Percentiles rank a stretch among this genome's conserved stretches.
Evolutionary conservation across 2,329 filamentous ascomycete genomes (phyloP).

Genomic region (Colletotrichum sp.): DNA sequence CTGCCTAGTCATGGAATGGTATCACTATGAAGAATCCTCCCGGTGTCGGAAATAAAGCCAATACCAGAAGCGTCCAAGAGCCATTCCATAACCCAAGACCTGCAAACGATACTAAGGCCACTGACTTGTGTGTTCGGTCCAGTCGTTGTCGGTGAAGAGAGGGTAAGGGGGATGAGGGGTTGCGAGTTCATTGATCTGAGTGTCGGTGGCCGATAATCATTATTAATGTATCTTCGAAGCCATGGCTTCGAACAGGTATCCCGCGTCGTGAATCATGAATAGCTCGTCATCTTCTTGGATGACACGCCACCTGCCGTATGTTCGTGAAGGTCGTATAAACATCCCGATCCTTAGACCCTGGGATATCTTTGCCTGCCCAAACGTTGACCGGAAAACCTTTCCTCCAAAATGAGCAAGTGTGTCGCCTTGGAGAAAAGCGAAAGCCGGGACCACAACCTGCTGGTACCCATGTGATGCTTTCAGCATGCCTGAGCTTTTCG

Average conservation of each 20-base stretch:
- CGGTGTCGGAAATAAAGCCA: not conserved
- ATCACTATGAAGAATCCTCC: constrained; percentile 13
- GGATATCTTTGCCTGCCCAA: constrained; percentile 19
- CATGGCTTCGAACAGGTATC: constrained; percentile 23
- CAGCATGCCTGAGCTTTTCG: not conserved
- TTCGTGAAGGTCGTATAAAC: constrained; percentile 12
- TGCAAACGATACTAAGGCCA: not conserved
- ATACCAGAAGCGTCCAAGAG: constrained; percentile 9
- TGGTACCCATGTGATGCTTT: not conserved
- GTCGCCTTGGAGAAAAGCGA: not conserved
- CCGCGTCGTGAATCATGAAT: constrained; percentile 16
- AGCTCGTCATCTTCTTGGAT: not conserved
- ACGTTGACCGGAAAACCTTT: constrained; percentile 18
- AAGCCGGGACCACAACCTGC: not conserved
- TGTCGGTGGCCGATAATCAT: constrained; percentile 15
- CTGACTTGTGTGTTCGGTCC: constrained; percentile 11
- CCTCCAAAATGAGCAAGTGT: constrained; percentile 14
- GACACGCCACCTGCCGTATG: constrained; percentile 14
- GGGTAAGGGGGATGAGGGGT: not conserved
- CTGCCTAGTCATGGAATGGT: constrained; percentile 10
- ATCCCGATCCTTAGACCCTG: constrained; percentile 2
- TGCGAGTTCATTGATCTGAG: not conserved
- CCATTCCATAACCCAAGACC: constrained; percentile 8
- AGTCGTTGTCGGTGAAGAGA: not conserved
- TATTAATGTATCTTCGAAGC: constrained; percentile 21